phyloP scores from a whole-genome alignment of 192 early-diverging fungal species.

The Backusella morwellensis region DNA sequence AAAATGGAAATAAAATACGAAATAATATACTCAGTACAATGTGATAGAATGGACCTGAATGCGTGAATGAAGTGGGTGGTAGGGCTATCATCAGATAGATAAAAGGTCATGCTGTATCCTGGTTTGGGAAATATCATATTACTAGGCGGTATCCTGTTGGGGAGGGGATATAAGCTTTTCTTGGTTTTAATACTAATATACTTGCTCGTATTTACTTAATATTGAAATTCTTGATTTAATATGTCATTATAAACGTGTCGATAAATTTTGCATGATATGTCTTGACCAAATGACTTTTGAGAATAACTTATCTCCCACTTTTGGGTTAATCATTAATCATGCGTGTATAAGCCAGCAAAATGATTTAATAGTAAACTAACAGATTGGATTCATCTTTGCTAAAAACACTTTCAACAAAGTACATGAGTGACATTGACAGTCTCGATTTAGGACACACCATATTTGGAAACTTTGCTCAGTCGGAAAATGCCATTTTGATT shows the following conservation, averaged over 20 bases:
- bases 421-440: no score
- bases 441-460: no score
- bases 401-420: no score
- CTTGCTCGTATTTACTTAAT: not conserved
- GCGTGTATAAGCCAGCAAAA: no score
- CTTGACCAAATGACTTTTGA: conserved; percentile 27
- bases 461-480: no score
- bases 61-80: conserved; percentile 47
- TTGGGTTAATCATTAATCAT: no score
- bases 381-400: no score
- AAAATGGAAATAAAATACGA: conserved; percentile 47
- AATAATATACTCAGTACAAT: conserved; percentile 44
- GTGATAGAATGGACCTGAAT: conserved; percentile 47
- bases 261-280: conserved; percentile 47
- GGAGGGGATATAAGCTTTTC: not conserved
- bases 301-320: no score
- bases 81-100: conserved; percentile 40
- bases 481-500: no score
- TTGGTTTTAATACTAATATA: not conserved
- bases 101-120: conserved; percentile 39
- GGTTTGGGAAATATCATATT: conserved; percentile 51
- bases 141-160: conserved; percentile 41
- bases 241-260: conserved; percentile 27
- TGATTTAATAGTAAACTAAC: no score
- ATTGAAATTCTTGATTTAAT: no score